phyloP scores from a whole-genome alignment of 805 yeast genomes.

The Metschnikowia anglica region DNA sequence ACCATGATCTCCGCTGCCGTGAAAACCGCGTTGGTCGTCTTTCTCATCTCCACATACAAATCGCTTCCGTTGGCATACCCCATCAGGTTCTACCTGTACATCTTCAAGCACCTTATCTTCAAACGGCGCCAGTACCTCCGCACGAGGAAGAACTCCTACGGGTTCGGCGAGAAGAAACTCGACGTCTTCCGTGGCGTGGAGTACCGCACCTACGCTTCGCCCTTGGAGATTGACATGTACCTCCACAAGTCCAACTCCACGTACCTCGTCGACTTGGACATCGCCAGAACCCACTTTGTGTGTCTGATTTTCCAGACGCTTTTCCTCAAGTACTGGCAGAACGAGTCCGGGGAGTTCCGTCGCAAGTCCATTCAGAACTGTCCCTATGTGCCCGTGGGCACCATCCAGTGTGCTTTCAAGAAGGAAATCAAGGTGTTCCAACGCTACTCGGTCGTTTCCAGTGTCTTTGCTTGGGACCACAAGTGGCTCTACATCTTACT shows the following conservation, averaged over 20 bases:
- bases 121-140: conserved; percentile 27
- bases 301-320: conserved; percentile 55
- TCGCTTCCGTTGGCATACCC: conserved; percentile 67
- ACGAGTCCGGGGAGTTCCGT: conserved; percentile 35
- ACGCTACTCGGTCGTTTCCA: conserved; percentile 52
- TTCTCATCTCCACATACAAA: conserved; percentile 51
- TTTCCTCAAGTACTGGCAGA: conserved; percentile 46
- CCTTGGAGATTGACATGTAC: conserved; percentile 82
- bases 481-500: conserved; percentile 81
- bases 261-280: conserved; percentile 77
- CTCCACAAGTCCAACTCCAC: conserved; percentile 87
- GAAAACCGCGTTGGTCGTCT: conserved; percentile 16
- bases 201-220: conserved; percentile 59
- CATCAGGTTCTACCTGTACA: conserved; percentile 55
- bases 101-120: conserved; percentile 42
- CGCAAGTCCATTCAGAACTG: conserved; percentile 27
- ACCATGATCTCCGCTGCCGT: conserved; percentile 3
- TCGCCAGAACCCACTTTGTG: conserved; percentile 68
- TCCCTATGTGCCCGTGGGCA: conserved; percentile 78
- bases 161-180: conserved; percentile 25
- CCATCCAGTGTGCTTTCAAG: conserved; percentile 64
- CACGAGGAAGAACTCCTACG: conserved; percentile 34
- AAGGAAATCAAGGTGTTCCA: conserved; percentile 72
- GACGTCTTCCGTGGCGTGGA: conserved; percentile 45
- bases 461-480: conserved; percentile 77